phyloP scores from a whole-genome alignment of 2,329 filamentous ascomycete species.

The Dactylellina haptotyla region DNA sequence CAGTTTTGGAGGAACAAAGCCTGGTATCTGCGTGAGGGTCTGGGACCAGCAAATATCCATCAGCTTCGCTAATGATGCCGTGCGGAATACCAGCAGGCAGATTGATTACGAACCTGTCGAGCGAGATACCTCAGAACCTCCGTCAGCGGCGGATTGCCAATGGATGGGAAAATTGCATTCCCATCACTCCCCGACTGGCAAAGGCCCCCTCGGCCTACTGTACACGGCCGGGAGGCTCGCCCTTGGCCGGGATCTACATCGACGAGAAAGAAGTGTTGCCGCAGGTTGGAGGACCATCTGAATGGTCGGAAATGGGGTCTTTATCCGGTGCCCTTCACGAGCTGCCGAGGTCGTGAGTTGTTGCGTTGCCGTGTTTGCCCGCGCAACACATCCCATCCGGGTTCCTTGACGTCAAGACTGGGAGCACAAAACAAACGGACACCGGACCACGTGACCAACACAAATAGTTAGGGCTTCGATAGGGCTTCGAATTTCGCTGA shows the following conservation, averaged over 20 bases:
- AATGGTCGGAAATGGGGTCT: constrained; percentile 51
- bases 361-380: constrained; percentile 14
- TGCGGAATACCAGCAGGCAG: not conserved
- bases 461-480: constrained; percentile 40
- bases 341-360: constrained; percentile 30
- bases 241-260: constrained; percentile 2
- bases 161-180: constrained; percentile 22
- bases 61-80: constrained; percentile 7
- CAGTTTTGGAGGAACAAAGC: not conserved
- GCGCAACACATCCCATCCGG: constrained; percentile 29
- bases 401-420: no score
- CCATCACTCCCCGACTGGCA: constrained; percentile 1
- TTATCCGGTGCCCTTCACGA: constrained; percentile 52
- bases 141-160: not conserved
- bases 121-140: constrained; percentile 1
- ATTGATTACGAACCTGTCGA: constrained; percentile 5
- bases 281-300: constrained; percentile 25
- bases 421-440: not conserved
- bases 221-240: not conserved
- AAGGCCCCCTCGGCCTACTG: not conserved
- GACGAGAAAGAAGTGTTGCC: constrained; percentile 35
- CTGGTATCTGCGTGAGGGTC: not conserved
- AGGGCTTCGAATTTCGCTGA: constrained; percentile 26
- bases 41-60: not conserved
- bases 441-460: constrained; percentile 1